Base-by-base conservation (phyloP, 2,329 filamentous ascomycete species). In the Ceratocystis destructans region DNA sequence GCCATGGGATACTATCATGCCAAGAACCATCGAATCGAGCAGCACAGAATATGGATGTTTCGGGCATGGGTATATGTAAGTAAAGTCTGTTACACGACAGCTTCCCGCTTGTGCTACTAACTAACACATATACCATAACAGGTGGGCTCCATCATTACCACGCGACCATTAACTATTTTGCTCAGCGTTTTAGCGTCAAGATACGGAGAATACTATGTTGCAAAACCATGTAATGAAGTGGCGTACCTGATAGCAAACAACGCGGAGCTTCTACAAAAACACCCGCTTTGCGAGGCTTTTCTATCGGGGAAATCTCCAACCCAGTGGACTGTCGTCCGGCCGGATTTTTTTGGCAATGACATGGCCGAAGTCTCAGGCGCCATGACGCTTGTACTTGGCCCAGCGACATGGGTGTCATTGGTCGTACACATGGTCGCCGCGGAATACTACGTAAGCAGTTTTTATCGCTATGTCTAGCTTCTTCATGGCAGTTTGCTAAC, bases 51-150 rank as follows among this genome's bases (percentile, higher is more conserved):
- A 22, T 66, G 64, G 64, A 66, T 66, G 64, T 25, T 66, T 15
- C 31, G 64, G 48, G 57, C 57, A n/a, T 66, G 64, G 64, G 25
- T 50, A 28, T 66, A 62, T 62, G 65, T 66, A 62, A 57, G 65
- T 63, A 7, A 17, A 28, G 15, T 2, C 62, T 46, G 28, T 59
- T 37, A 59, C 55, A 59, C 55, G 7, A 10, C 25, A 59, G 31
- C 55, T 59, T 59, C 28, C 15, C 55, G 1, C n/a, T 37, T 55
- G 46, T 48, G 5, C 20, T 20, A 48, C 17, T 48, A 22, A 59
- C 31, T 59, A 59, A 59, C 12, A 25, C 5, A 59, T 5, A 37
- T 20, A 33, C 8, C 50, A 48, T 15, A 20, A 59, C 17, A 59
- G 55, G 55, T 59, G 28, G 55, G 61, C 44, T 25, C 61, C 25